Conservation (phyloP, 2,329 filamentous ascomycete species). For the Pseudogymnoascus sp. region DNA sequence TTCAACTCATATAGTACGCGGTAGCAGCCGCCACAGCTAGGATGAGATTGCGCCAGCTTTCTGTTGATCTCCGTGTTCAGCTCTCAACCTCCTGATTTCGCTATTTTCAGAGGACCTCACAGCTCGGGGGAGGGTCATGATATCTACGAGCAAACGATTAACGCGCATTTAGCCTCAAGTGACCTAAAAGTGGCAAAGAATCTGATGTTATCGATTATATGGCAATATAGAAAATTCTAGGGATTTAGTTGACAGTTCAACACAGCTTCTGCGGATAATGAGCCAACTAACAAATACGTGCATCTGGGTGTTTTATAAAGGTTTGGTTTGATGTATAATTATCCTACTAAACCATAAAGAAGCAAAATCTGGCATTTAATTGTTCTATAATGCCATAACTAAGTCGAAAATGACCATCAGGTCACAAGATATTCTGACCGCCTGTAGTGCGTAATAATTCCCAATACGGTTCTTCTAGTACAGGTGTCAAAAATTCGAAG, state of each 20-base stretch:
- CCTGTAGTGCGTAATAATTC: not conserved
- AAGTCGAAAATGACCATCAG: not conserved
- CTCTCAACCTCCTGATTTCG: no score
- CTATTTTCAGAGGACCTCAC: no score
- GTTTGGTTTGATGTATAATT: not conserved
- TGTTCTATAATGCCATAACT: not conserved
- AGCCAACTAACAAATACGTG: not conserved
- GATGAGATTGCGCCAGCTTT: no score
- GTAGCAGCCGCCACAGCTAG: no score
- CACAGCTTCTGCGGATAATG: not conserved
- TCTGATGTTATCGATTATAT: not conserved
- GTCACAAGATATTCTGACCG: not conserved
- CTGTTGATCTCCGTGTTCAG: no score
- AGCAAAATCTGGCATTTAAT: not conserved
- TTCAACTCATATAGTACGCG: no score
- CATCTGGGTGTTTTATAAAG: not conserved
- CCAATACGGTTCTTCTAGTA: not conserved
- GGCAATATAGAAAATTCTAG: not conserved
- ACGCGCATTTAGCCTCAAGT: not conserved
- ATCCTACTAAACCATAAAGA: not conserved
- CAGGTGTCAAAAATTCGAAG: not conserved
- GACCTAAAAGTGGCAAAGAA: not conserved
- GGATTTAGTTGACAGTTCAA: not conserved
- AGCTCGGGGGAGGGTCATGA: not conserved
- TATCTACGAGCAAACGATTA: not conserved